Evolutionary conservation across 495 filamentous ascomycete genomes (phyloP), one percentile per base, ranked within the genome.

Genomic region (Podospora didyma): DNA sequence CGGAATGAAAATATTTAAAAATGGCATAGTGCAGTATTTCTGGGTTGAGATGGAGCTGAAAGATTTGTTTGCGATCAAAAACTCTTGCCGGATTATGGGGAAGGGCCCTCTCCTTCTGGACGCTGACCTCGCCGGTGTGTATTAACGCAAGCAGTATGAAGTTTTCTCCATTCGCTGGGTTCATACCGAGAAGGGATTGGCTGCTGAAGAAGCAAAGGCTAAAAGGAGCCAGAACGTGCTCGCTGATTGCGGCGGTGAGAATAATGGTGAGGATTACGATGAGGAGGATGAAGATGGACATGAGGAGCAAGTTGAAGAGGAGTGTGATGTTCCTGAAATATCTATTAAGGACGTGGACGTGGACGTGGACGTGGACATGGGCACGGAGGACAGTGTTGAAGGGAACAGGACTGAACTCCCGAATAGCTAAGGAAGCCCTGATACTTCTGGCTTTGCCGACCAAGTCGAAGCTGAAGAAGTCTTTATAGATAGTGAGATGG

Each of bases 101-200:
- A 23, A 22, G 5, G 22, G 46, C 46, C 20, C 12, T 16, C 53
- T 47, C 2, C 21, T 26, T 48, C 2, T 68, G 7, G 59, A 62
- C 12, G 21, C 20, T 48, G 23, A 10, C 17, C 19, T 28, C 5
- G 31, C 22, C 37, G 34, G 21, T 42, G n/a, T 59, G 2, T 59
- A 63, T 37, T 14, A 2, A 26, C 37, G 60, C 31, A 51, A 24
- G 58, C 50, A 37, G 52, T 68, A 24, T 37, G 60, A 56, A 48
- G 62, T 68, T 28, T 58, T 58, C 52, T 52, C 60, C 10, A 22
- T 46, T 7, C 41, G 34, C 17, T 52, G 23, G 37, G 45, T 41
- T 20, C 46, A 12, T 57, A 53, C n/a, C 23, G 7, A 1, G 10
- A 14, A 41, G 54, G 37, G 24, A 50, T 45, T 44, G 45, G 48